Percentiles rank a stretch among this genome's conserved stretches.
Evolutionary conservation across 2,329 filamentous ascomycete genomes (phyloP).

Genomic region (Apiospora rasikravindrae): DNA sequence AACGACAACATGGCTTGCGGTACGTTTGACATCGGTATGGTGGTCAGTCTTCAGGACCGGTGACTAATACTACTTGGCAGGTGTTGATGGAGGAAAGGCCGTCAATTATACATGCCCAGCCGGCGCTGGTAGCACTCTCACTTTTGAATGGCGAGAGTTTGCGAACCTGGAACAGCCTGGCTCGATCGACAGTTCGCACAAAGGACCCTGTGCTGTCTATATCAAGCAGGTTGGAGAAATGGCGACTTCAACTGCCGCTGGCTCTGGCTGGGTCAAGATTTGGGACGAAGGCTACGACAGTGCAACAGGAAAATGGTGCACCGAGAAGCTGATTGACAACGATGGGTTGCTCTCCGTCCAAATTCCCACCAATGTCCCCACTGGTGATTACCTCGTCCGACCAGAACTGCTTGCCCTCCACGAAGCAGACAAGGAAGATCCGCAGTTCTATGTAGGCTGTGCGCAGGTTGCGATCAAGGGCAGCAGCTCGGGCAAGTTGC

Average conservation of each 20-base stretch:
- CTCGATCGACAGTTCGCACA: conserved; percentile 58
- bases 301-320: conserved; percentile 66
- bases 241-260: conserved; percentile 55
- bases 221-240: conserved; percentile 71
- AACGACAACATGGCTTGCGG: conserved; percentile 74
- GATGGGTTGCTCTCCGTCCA: conserved; percentile 67
- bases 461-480: conserved; percentile 69
- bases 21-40: conserved; percentile 46
- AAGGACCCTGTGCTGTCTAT: conserved; percentile 74
- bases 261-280: conserved; percentile 80
- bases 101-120: conserved; percentile 56
- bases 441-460: conserved; percentile 78
- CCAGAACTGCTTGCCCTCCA: conserved; percentile 75
- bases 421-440: conserved; percentile 59
- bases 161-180: conserved; percentile 60
- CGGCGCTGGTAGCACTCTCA: conserved; percentile 59
- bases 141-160: conserved; percentile 70
- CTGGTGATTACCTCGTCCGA: conserved; percentile 74
- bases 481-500: conserved; percentile 50
- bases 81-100: conserved; percentile 29
- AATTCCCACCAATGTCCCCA: conserved; percentile 64
- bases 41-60: conserved; percentile 46
- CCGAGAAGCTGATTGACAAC: conserved; percentile 68
- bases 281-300: conserved; percentile 71
- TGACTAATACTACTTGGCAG: background rate